Evolutionary conservation across 2,329 filamentous ascomycete genomes (phyloP), one percentile per base, ranked within the genome.

Genomic region (Gnomoniopsis smithogilvyi): DNA sequence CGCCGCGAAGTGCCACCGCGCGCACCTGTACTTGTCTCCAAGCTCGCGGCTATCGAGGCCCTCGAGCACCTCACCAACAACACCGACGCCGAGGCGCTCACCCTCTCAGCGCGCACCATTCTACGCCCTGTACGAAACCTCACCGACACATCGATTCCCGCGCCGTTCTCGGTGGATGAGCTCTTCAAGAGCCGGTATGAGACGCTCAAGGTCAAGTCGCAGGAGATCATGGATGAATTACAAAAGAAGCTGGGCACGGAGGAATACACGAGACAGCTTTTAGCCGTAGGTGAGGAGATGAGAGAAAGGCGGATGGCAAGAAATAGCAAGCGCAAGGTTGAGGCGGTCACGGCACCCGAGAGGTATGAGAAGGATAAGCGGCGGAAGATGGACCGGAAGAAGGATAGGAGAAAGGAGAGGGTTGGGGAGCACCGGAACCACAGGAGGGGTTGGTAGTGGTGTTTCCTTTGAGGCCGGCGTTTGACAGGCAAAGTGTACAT

Each of bases 271-370:
- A 80, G 81, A 56, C 81, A 88, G 49, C 79, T 98, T 68, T 74
- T 90, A 43, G 82, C 82, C 45, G 91, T 96, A 7, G 85, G 91
- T 61, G 86, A 89, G 54, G 83, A 81, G 17, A 87, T 95, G n/a
- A 84, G 83, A 68, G 81, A 82, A 64, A 85, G 88, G 67, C 81
- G 95, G 65, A 85, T 91, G 70, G 84, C 87, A 67, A 80, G 96
- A 64, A 85, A 89, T 56, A 85, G 82, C 64, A 99, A 99, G 83
- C 84, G 95, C 68, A 91, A 91, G 74, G 91, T 98, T 64, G 93
- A 96, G 70, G 91, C 91, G 12, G 87, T 99, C 24, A 83, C 83
- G 52, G 85, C 89, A 68, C 95, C 95, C 1, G 94, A 95, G 75
- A 88, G 81, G 70, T 86, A 87, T 67, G 91, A 87, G 30, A 80